Base-by-base conservation (phyloP, 2,329 filamentous ascomycete species). In the Beauveria bassiana region DNA sequence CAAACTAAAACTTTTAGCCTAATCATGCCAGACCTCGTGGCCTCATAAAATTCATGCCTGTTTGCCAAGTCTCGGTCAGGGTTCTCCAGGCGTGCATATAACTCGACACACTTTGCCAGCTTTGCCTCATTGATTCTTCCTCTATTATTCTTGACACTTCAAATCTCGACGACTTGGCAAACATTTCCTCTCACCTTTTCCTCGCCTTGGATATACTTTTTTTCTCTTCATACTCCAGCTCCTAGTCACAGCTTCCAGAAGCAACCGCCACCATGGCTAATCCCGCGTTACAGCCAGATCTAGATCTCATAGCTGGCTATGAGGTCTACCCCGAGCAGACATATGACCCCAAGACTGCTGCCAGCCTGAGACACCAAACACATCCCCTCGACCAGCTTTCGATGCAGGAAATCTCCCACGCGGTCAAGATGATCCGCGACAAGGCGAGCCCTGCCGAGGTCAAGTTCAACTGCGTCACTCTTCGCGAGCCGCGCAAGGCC, bases 401-500 rank as follows among this genome's bases (percentile, higher is more conserved):
- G 54, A 71, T 81, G 67, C 75, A 81, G 45, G 84, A 86, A 71
- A 83, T 84, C 22, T 73, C 75, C 61, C 69, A 72, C 22, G 79
- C 82, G 46, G 75, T 77, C 47, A 79, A 79, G 64, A 71, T 83
- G 49, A 75, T 85, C 63, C 73, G 78, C 40, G 73, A 75, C 6
- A 62, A 74, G 64, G 72, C 72, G 18, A 65, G 57, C 47, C 67
- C 72, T 58, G 70, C 68, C 56, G 63, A 66, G 12, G 57, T 76
- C 55, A 77, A 77, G 65, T 77, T 77, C 78, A 90, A 90, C 74
- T 82, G 81, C 66, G 81, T 91, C 56, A 89, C 84, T 24, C 76
- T 89, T 3, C 80, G 86, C 57, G 86, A 89, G 68, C 86, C 86
- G 3, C 76, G 78, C 45, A 89, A 89, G 76, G 65, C 77, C 79